phyloP scores from a whole-genome alignment of 306 rosid species.

The Cajanus cajan region DNA sequence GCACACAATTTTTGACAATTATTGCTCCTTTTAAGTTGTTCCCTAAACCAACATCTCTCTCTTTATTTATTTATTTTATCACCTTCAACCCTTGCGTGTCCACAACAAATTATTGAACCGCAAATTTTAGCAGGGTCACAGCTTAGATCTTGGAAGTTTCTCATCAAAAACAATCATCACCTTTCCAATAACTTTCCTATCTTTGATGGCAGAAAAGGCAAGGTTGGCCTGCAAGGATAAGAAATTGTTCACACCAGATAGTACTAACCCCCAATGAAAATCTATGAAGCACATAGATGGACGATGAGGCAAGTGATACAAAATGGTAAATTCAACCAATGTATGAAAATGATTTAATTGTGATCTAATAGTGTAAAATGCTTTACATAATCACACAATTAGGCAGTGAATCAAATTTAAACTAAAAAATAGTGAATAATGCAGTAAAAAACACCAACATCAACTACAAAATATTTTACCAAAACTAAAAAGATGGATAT shows the following conservation, averaged over 20 bases:
- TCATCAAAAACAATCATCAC: constrained; percentile 76
- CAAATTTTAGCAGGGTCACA: constrained; percentile 36
- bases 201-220: constrained; percentile 79
- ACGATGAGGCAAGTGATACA: background rate
- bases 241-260: constrained; percentile 11
- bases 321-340: constrained; percentile 1
- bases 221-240: constrained; percentile 72
- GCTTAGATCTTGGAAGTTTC: constrained; percentile 55
- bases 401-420: background rate
- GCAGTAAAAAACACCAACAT: background rate
- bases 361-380: background rate
- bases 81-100: background rate
- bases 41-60: background rate
- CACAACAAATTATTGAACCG: constrained; percentile 5
- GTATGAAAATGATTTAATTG: background rate
- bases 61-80: no score
- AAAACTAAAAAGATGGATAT: background rate
- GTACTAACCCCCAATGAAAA: background rate
- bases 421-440: background rate
- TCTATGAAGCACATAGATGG: background rate
- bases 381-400: background rate
- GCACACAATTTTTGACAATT: background rate
- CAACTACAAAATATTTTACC: background rate
- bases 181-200: constrained; percentile 88
- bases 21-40: constrained; percentile 18